Evolutionary conservation across 805 yeast species (phyloP).

Genomic region (Hanseniaspora lachancei): DNA sequence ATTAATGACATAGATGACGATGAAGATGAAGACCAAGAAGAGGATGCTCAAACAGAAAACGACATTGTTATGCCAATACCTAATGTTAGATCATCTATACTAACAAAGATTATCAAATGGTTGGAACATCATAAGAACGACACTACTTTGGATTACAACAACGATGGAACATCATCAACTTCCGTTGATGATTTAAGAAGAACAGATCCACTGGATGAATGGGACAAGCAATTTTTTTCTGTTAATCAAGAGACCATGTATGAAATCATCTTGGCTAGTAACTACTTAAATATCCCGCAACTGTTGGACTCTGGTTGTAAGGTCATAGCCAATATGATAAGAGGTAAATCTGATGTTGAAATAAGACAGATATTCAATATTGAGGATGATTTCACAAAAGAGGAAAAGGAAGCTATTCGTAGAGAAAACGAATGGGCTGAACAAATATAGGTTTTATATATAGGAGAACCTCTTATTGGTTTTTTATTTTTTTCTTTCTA

Average conservation of each 20-base stretch:
- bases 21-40: conserved; percentile 41
- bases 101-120: conserved; percentile 89
- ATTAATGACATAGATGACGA: conserved; percentile 17
- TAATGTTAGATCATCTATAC: conserved; percentile 73
- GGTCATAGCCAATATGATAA: conserved; percentile 72
- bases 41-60: conserved; percentile 40
- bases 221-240: conserved; percentile 89
- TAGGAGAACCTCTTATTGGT: neutral
- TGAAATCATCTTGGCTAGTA: conserved; percentile 71
- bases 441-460: conserved; percentile 30
- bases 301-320: conserved; percentile 67
- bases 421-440: conserved; percentile 89
- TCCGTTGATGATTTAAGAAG: conserved; percentile 56
- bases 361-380: conserved; percentile 68
- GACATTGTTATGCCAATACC: conserved; percentile 79
- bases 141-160: conserved; percentile 63
- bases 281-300: conserved; percentile 63
- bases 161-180: conserved; percentile 21
- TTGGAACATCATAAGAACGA: conserved; percentile 86
- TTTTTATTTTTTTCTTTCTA: neutral
- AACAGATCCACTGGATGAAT: conserved; percentile 83
- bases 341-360: conserved; percentile 68
- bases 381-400: conserved; percentile 72
- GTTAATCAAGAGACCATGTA: conserved; percentile 87
- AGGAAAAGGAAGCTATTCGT: conserved; percentile 76